Evolutionary conservation across 371 early-diverging fungal species (phyloP).

Genomic region (Apophysomyces elegans): DNA sequence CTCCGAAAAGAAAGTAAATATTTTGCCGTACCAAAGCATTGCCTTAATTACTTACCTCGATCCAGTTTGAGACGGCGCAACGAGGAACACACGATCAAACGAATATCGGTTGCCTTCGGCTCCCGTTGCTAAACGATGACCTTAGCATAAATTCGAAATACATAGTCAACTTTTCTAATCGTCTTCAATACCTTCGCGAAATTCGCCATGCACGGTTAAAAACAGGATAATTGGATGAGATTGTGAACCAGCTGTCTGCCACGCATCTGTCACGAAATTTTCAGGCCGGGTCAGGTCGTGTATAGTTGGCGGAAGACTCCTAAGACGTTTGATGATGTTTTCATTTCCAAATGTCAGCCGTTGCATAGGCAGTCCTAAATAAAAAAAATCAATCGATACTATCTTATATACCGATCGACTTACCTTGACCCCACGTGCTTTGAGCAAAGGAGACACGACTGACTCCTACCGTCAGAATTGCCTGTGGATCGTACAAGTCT

Average conservation of each 20-base stretch:
- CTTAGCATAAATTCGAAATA: too few species aligned
- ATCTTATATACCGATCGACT: neutral
- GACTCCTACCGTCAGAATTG: constrained; percentile 37
- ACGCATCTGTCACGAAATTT: constrained; percentile 59
- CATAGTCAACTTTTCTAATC: neutral
- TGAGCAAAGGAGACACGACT: constrained; percentile 31
- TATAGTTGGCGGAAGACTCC: constrained; percentile 52
- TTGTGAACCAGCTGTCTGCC: constrained; percentile 47
- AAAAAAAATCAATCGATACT: neutral
- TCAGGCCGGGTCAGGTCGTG: constrained; percentile 46
- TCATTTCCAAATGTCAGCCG: constrained; percentile 24
- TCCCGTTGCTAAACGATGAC: constrained; percentile 18
- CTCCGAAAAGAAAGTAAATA: neutral
- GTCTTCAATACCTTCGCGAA: constrained; percentile 42
- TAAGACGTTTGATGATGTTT: constrained; percentile 42
- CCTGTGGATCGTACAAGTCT: constrained; percentile 40
- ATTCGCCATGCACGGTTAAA: constrained; percentile 58
- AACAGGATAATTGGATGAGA: constrained; percentile 42
- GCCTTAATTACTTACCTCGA: constrained; percentile 36
- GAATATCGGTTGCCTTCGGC: constrained; percentile 31
- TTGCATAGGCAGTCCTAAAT: constrained; percentile 10
- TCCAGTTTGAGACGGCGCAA: constrained; percentile 58
- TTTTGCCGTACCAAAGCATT: neutral
- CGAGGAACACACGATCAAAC: constrained; percentile 60
- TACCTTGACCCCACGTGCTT: constrained; percentile 48